Conservation (phyloP, 2,329 filamentous ascomycete genomes). For the Myriosclerotinia duriaeana region DNA sequence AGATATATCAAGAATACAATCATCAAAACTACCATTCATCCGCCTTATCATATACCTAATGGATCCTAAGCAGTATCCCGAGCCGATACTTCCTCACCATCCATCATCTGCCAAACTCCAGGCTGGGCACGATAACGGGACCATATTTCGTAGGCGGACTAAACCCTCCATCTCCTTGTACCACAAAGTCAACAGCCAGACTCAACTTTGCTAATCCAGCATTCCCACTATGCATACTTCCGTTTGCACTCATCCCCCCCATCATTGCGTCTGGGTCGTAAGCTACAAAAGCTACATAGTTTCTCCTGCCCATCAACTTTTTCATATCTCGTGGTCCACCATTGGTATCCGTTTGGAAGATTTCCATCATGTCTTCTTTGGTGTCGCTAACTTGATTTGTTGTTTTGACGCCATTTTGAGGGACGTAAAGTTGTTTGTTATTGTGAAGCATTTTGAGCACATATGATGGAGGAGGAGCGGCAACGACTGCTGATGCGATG, state of each 20-base stretch:
- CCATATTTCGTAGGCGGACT: slow-evolving; percentile 90
- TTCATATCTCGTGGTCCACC: slow-evolving; percentile 81
- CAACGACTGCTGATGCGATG: slow-evolving; percentile 89
- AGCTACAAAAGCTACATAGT: slow-evolving; percentile 90
- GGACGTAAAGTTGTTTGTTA: slow-evolving; percentile 88
- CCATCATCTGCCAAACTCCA: slow-evolving; percentile 67
- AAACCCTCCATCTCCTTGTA: slow-evolving; percentile 84
- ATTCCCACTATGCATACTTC: slow-evolving; percentile 40
- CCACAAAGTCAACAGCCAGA: slow-evolving; percentile 92
- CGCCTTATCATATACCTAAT: neutral
- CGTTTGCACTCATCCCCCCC: slow-evolving; percentile 35
- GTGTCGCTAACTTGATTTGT: slow-evolving; percentile 79
- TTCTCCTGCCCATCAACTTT: slow-evolving; percentile 88
- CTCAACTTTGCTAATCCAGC: slow-evolving; percentile 66
- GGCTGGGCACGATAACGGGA: slow-evolving; percentile 87
- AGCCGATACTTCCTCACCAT: slow-evolving; percentile 14
- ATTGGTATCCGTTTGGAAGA: slow-evolving; percentile 91
- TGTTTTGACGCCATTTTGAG: slow-evolving; percentile 79
- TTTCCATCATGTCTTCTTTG: slow-evolving; percentile 99
- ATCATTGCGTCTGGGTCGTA: slow-evolving; percentile 76
- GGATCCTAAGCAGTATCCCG: neutral
- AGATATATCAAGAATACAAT: neutral
- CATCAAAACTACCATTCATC: neutral
- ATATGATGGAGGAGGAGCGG: slow-evolving; percentile 79
- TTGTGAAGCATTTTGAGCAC: slow-evolving; percentile 94